Evolutionary conservation across 2,329 filamentous ascomycete genomes (phyloP), one percentile per base, ranked within the genome.

Genomic region (Knufia fluminis): DNA sequence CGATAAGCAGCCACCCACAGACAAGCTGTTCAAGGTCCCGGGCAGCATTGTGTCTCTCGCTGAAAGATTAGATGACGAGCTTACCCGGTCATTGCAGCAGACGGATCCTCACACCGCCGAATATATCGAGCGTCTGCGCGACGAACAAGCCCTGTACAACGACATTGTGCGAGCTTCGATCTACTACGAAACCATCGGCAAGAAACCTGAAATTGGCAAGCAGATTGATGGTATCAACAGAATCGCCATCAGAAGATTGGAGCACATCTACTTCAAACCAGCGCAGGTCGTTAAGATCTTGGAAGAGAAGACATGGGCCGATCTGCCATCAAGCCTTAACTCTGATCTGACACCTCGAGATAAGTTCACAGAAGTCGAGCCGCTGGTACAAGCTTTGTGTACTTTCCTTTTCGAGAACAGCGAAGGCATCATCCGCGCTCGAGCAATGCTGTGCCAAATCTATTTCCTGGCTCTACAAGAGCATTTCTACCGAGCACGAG

Each of bases 231-330:
- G 82, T 64, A 69, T 95, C 56, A 98, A 97, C 77, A 83, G 92
- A 52, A 81, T 96, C 48, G 79, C 96, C 59, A 94, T 96, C 81
- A 83, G 92, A 63, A 82, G 94, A 61, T 72, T 98, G 57, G 94
- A 98, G 71, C 94, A 98, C 69, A 79, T 97, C 62, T 98, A 98
- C 77, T 98, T 97, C 81, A 98, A 98, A 83, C 92, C 92, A 50
- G 80, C 89, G 9, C 85, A 91, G 69, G 91, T 98, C 40, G 83
- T 96, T 62, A 85, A 84, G 66, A 95, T 94, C 49, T 80, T 97
- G 40, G 92, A 98, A 71, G 87, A 94, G 66, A 91, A 89, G 69
- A 85, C 85, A 59, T 97, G 91, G 90, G 92, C 90, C 69, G 72
- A 80, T 1, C 79, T 92, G 22, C 82, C 86, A 19, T 67, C 74